A percentile compares a stretch with the other conserved stretches of the same genome.
Evolutionary conservation across 257 asterid species (phyloP).

Genomic region (Nyctanthes arbortristis): DNA sequence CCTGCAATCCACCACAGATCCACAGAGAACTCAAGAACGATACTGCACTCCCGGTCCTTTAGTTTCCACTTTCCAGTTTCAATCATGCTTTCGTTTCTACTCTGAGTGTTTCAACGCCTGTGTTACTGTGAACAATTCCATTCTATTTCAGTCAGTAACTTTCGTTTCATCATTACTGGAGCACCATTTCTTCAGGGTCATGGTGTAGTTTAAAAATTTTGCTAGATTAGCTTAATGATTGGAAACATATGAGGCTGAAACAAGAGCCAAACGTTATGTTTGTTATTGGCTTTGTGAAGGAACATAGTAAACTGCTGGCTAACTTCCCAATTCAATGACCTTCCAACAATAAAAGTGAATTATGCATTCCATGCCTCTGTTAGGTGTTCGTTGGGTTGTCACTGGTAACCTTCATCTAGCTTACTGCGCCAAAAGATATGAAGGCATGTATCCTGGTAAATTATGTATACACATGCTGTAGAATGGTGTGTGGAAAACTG

Average conservation of each 20-base stretch:
- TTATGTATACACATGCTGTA: neutral
- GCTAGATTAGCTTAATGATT: neutral
- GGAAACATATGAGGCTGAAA: neutral
- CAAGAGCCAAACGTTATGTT: neutral
- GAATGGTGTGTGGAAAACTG: neutral
- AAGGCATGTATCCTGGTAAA: neutral
- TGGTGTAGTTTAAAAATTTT: neutral
- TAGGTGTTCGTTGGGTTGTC: neutral
- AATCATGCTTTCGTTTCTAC: neutral
- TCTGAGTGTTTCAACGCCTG: neutral
- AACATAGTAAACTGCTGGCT: neutral
- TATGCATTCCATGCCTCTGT: neutral
- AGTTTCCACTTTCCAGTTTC: neutral
- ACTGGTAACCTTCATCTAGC: neutral
- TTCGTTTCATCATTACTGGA: neutral
- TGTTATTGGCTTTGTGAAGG: neutral
- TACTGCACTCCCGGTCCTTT: neutral
- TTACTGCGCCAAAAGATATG: neutral
- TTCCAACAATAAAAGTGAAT: neutral
- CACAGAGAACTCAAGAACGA: no score
- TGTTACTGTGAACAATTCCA: neutral
- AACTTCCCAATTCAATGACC: neutral
- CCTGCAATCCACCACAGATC: no score
- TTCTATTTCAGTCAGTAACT: neutral
- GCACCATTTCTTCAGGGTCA: neutral